Percentiles rank a stretch among this genome's conserved stretches.
These are phyloP conservation scores for Solanum medicagineum DNA, from an alignment of 257 asterid species.

Conservation along the genomic window DNA sequence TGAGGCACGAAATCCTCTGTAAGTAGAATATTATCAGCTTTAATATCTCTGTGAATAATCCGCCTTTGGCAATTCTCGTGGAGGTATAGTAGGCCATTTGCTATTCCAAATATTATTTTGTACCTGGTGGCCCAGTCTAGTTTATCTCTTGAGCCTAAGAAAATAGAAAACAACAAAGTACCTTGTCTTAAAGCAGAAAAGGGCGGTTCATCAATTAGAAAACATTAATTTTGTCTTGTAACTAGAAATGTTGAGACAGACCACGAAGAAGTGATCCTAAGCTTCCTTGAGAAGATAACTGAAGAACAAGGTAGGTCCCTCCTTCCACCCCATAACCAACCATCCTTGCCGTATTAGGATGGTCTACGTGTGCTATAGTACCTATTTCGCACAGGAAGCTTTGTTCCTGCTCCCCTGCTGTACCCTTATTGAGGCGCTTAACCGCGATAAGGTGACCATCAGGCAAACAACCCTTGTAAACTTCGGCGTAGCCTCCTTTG, in stretches of 20 bases:
- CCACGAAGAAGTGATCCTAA: slow-evolving; percentile 54
- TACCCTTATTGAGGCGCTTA: slow-evolving; percentile 42
- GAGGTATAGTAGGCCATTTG: slow-evolving; percentile 53
- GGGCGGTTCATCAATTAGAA: background rate
- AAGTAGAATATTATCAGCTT: slow-evolving; percentile 53
- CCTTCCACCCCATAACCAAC: slow-evolving; percentile 73
- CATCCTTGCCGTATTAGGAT: slow-evolving; percentile 65
- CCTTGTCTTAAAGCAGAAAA: background rate
- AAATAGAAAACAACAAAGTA: background rate
- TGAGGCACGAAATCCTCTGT: slow-evolving; percentile 55
- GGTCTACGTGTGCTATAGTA: slow-evolving; percentile 57
- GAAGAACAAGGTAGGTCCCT: slow-evolving; percentile 47
- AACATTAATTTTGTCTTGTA: background rate
- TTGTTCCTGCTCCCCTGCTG: slow-evolving; percentile 25
- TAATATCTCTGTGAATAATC: slow-evolving; percentile 61
- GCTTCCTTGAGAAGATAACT: slow-evolving; percentile 53
- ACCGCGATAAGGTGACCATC: slow-evolving; percentile 51
- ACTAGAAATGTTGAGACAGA: slow-evolving; percentile 4
- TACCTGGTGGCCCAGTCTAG: slow-evolving; percentile 44
- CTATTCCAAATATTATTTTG: slow-evolving; percentile 49
- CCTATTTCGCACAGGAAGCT: slow-evolving; percentile 56
- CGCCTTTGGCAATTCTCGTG: slow-evolving; percentile 53
- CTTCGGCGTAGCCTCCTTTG: slow-evolving; percentile 60
- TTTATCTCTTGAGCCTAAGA: slow-evolving; percentile 31
- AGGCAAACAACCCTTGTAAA: slow-evolving; percentile 48